Conservation (phyloP, 352 stramenopile genomes). For the Pythium vanterpoolii region DNA sequence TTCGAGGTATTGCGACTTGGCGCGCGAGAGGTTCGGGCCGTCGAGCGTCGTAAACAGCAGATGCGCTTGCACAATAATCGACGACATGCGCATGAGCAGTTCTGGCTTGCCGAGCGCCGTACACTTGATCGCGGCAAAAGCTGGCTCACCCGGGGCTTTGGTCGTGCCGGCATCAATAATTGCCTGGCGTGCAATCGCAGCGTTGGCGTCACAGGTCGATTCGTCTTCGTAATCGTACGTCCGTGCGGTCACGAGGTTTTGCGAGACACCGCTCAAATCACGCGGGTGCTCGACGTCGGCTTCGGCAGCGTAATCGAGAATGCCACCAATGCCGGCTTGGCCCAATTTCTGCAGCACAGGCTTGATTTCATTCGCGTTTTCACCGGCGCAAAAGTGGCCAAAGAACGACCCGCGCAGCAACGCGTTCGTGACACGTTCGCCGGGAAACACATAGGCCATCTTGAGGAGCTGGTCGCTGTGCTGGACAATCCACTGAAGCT, state of each 20-base stretch:
- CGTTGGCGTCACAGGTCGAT: slow-evolving; percentile 90
- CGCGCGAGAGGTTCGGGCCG: slow-evolving; percentile 69
- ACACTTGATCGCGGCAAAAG: slow-evolving; percentile 97
- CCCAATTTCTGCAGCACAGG: slow-evolving; percentile 77
- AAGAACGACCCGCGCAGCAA: slow-evolving; percentile 95
- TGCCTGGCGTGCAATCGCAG: slow-evolving; percentile 78
- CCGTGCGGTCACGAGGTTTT: slow-evolving; percentile 85
- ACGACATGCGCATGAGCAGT: slow-evolving; percentile 93
- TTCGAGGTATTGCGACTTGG: slow-evolving; percentile 77
- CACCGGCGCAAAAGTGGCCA: slow-evolving; percentile 95
- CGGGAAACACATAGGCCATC: slow-evolving; percentile 79
- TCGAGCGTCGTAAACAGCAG: slow-evolving; percentile 93
- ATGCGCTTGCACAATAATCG: slow-evolving; percentile 90
- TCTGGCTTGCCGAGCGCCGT: slow-evolving; percentile 96
- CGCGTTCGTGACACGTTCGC: slow-evolving; percentile 82
- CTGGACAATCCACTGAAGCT: slow-evolving; percentile 83
- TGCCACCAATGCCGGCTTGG: slow-evolving; percentile 87
- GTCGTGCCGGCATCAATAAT: slow-evolving; percentile 68
- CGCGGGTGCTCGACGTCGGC: slow-evolving; percentile 83
- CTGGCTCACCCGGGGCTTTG: slow-evolving; percentile 45
- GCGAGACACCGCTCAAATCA: slow-evolving; percentile 69
- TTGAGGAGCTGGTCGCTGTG: slow-evolving; percentile 86
- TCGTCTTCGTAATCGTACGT: slow-evolving; percentile 97
- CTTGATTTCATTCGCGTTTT: slow-evolving; percentile 84
- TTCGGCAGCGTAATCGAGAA: slow-evolving; percentile 98